Conservation (phyloP, 345 rosid genomes). For the Luvunga scandens region DNA sequence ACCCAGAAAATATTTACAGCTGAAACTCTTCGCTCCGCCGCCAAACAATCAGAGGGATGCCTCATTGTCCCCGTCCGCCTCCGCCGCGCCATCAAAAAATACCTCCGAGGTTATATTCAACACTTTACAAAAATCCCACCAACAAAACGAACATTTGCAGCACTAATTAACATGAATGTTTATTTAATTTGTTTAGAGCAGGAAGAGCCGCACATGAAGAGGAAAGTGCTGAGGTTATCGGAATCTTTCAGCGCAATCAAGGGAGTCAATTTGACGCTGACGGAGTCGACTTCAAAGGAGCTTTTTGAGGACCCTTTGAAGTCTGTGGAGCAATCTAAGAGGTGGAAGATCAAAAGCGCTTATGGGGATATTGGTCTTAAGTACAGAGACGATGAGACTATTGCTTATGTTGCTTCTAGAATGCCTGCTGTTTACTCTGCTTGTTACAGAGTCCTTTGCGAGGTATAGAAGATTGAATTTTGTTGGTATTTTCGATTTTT, state of each 20-base stretch:
- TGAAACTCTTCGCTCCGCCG: constrained; percentile 60
- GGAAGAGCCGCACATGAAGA: constrained; percentile 76
- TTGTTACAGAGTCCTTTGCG: constrained; percentile 72
- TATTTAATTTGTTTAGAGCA: constrained; percentile 41
- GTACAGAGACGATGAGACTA: constrained; percentile 77
- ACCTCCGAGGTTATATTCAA: constrained; percentile 52
- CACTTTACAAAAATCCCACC: background rate
- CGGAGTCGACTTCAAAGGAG: constrained; percentile 55
- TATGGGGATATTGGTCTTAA: constrained; percentile 82
- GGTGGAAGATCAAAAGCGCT: constrained; percentile 85
- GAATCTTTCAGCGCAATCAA: constrained; percentile 69
- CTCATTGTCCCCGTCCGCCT: constrained; percentile 74
- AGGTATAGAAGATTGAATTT: constrained; percentile 35
- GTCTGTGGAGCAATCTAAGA: constrained; percentile 63
- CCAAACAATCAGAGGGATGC: constrained; percentile 72
- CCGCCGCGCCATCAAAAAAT: constrained; percentile 83
- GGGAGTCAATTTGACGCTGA: constrained; percentile 51
- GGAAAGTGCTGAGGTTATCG: constrained; percentile 72
- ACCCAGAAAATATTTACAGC: constrained; percentile 45
- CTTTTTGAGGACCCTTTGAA: constrained; percentile 77
- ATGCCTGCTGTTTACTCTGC: constrained; percentile 97
- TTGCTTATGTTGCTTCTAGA: constrained; percentile 89
- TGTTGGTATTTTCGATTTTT: background rate
- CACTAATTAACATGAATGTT: too few relatives aligned
- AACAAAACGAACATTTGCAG: background rate